phyloP scores from a whole-genome alignment of 2,329 filamentous ascomycete genomes.

The Talaromyces sp. region DNA sequence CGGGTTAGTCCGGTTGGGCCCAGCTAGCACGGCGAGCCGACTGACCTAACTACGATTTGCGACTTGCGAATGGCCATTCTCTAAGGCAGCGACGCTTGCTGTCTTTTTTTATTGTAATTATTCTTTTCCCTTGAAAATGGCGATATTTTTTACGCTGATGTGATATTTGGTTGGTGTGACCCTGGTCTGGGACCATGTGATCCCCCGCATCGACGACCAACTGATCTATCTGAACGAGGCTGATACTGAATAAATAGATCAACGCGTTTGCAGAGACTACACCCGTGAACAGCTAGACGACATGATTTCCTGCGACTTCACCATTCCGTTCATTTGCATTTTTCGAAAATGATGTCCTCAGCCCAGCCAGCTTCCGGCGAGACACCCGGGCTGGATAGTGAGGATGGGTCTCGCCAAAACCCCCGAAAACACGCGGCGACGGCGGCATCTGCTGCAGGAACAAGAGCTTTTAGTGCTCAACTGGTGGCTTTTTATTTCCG shows the following conservation, averaged over 20 bases:
- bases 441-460: conserved; percentile 78
- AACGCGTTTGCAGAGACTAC: neutral
- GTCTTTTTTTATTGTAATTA: neutral
- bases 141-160: neutral
- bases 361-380: neutral
- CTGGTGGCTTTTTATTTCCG: conserved; percentile 87
- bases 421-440: conserved; percentile 57
- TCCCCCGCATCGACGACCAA: neutral
- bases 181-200: neutral
- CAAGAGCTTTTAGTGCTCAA: conserved; percentile 77
- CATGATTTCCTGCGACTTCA: neutral
- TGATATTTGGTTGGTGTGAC: neutral
- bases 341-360: conserved; percentile 4
- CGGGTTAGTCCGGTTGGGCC: conserved; percentile 1
- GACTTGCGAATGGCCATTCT: neutral
- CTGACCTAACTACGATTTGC: neutral
- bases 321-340: neutral
- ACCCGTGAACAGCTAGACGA: neutral
- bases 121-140: neutral
- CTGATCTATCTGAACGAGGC: neutral
- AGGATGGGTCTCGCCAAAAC: conserved; percentile 1
- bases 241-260: neutral
- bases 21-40: neutral
- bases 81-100: neutral
- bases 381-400: neutral